phyloP scores from a whole-genome alignment of 768 basidiomycete species.

The Rhodotorula taiwanensis region DNA sequence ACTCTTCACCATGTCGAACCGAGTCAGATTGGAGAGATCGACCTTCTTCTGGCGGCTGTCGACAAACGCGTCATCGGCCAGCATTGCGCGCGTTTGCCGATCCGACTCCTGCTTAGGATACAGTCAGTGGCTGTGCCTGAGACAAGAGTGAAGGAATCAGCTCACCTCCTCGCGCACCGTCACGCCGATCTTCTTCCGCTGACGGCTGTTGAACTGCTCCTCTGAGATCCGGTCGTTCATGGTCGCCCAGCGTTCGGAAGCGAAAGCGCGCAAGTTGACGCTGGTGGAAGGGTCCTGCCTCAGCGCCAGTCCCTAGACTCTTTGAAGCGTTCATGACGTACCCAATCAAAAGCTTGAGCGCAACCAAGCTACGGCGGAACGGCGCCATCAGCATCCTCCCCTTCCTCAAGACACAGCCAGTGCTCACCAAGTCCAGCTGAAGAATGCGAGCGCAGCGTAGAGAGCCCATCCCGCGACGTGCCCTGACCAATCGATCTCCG shows the following conservation, averaged over 20 bases:
- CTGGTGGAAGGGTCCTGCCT: conserved; percentile 8
- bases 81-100: background rate
- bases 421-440: conserved; percentile 79
- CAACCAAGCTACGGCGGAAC: conserved; percentile 24
- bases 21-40: conserved; percentile 11
- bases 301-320: too few relatives aligned
- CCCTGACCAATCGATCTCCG: conserved; percentile 3
- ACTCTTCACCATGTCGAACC: conserved; percentile 37
- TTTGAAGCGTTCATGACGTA: too few relatives aligned
- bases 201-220: conserved; percentile 46
- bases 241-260: conserved; percentile 43
- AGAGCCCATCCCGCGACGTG: conserved; percentile 9
- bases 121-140: too few relatives aligned
- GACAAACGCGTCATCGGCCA: conserved; percentile 7
- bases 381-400: too few relatives aligned
- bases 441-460: conserved; percentile 49
- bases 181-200: conserved; percentile 45
- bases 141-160: background rate
- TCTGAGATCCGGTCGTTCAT: conserved; percentile 44
- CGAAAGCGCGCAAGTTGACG: conserved; percentile 46
- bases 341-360: conserved; percentile 87
- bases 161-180: conserved; percentile 36
- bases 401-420: background rate
- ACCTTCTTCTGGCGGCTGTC: conserved; percentile 2
- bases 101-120: background rate